phyloP scores from a whole-genome alignment of 2,329 filamentous ascomycete genomes.

The Aspergillus tubingensis region DNA sequence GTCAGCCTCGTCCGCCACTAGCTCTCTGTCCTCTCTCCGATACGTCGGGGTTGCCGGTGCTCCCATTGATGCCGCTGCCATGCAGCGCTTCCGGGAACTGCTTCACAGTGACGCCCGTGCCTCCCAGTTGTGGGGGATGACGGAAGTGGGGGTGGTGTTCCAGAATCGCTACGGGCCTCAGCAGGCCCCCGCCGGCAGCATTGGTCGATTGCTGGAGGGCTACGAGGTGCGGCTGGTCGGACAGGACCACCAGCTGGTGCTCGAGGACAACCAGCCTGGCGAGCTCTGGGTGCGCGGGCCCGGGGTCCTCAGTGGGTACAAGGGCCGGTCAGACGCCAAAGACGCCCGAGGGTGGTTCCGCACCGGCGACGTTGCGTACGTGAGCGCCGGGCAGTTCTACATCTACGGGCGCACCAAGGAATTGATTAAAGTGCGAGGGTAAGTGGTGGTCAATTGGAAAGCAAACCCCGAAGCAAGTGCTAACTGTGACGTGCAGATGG shows the following conservation, averaged over 20 bases:
- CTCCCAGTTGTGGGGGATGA: slow-evolving; percentile 58
- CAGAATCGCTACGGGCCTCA: slow-evolving; percentile 41
- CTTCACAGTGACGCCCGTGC: slow-evolving; percentile 47
- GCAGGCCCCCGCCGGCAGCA: slow-evolving; percentile 48
- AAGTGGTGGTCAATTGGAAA: slow-evolving; percentile 12
- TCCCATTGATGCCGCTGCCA: slow-evolving; percentile 45
- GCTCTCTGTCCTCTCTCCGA: slow-evolving; percentile 45
- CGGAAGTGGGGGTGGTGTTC: slow-evolving; percentile 52
- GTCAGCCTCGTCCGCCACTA: slow-evolving; percentile 22
- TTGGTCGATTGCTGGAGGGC: slow-evolving; percentile 49
- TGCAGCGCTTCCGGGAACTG: slow-evolving; percentile 44
- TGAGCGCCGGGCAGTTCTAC: slow-evolving; percentile 40
- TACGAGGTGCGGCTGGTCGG: slow-evolving; percentile 42
- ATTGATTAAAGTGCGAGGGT: slow-evolving; percentile 51
- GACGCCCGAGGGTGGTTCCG: slow-evolving; percentile 46
- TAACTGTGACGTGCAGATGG: slow-evolving; percentile 35
- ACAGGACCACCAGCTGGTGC: slow-evolving; percentile 33
- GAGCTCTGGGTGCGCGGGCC: slow-evolving; percentile 47
- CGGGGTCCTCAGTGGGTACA: slow-evolving; percentile 41
- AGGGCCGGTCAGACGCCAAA: slow-evolving; percentile 37
- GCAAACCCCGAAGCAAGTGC: not conserved
- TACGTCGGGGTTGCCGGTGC: slow-evolving; percentile 54
- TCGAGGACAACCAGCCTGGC: slow-evolving; percentile 34
- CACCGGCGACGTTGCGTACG: slow-evolving; percentile 46
- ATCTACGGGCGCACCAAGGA: slow-evolving; percentile 48